A percentile compares a stretch with the other conserved stretches of the same genome.
These are phyloP conservation scores for Heimioporus sp. DNA, from an alignment of 768 basidiomycete genomes.

Conservation along the genomic window DNA sequence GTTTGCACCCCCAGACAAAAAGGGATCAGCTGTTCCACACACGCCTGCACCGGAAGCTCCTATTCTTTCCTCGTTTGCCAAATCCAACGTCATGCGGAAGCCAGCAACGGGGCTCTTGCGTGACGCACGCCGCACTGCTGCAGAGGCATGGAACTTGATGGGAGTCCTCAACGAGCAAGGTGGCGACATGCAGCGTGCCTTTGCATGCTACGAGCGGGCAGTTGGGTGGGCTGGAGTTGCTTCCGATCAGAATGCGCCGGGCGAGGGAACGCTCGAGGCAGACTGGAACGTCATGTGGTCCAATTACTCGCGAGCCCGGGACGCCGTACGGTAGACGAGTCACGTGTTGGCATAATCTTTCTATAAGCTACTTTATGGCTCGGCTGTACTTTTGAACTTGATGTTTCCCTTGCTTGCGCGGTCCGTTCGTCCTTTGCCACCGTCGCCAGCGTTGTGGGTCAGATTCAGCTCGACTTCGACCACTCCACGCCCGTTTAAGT, in stretches of 20 bases:
- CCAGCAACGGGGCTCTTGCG: constrained; percentile 59
- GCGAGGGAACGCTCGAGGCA: constrained; percentile 51
- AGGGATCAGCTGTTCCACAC: constrained; percentile 33
- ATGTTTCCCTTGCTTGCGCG: constrained; percentile 13
- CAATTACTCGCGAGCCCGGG: constrained; percentile 57
- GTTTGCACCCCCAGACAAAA: constrained; percentile 32
- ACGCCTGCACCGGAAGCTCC: constrained; percentile 38
- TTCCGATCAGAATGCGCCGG: constrained; percentile 38
- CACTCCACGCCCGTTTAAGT: constrained; percentile 54
- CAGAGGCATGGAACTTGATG: constrained; percentile 73
- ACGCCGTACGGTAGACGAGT: constrained; percentile 14
- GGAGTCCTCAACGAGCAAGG: constrained; percentile 59
- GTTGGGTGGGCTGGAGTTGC: constrained; percentile 62
- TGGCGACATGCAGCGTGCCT: constrained; percentile 38
- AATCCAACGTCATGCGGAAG: constrained; percentile 49
- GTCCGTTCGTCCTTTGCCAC: background rate
- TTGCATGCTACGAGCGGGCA: constrained; percentile 68
- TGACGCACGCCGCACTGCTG: constrained; percentile 67
- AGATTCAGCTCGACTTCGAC: constrained; percentile 20
- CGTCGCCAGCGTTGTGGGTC: too few species aligned
- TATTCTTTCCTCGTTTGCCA: constrained; percentile 43
- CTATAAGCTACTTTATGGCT: too few species aligned
- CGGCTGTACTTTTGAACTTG: background rate
- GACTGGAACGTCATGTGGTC: constrained; percentile 61
- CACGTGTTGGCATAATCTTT: constrained; percentile 19